These are phyloP conservation scores for Chaetomium fimeti DNA, from an alignment of 495 filamentous ascomycete species.

Conservation along the genomic window DNA sequence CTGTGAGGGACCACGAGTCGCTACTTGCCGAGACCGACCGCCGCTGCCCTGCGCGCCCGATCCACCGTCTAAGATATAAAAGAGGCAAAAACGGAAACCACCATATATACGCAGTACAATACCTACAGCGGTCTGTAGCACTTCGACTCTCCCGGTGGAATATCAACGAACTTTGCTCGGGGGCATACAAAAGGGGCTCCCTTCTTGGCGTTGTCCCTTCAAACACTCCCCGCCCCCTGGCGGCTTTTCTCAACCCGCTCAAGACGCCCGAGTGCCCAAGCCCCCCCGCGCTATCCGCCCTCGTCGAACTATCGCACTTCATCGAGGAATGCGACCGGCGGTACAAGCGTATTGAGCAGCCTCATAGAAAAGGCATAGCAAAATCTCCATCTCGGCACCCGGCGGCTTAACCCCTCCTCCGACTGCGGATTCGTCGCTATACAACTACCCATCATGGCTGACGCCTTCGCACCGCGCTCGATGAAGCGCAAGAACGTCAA, in stretches of 20 bases:
- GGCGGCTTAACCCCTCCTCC: not conserved
- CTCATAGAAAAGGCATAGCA: not conserved
- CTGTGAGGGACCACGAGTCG: not conserved
- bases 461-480: slow-evolving; percentile 81
- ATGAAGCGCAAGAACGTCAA: slow-evolving; percentile 98
- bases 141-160: not conserved
- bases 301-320: not conserved
- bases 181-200: not conserved
- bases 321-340: slow-evolving; percentile 5
- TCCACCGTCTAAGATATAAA: not conserved
- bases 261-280: slow-evolving; percentile 3
- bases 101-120: not conserved
- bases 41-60: not conserved
- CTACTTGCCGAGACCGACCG: not conserved
- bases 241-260: slow-evolving; percentile 7
- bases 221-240: slow-evolving; percentile 15
- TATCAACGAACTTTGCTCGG: not conserved
- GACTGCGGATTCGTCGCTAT: not conserved
- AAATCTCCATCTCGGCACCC: not conserved
- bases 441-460: slow-evolving; percentile 62
- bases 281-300: not conserved
- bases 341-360: not conserved
- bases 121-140: not conserved
- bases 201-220: slow-evolving; percentile 11
- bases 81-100: not conserved